Evolutionary conservation across 169 alveolate genomes (phyloP).

Genomic region (Plasmodium ovale): DNA sequence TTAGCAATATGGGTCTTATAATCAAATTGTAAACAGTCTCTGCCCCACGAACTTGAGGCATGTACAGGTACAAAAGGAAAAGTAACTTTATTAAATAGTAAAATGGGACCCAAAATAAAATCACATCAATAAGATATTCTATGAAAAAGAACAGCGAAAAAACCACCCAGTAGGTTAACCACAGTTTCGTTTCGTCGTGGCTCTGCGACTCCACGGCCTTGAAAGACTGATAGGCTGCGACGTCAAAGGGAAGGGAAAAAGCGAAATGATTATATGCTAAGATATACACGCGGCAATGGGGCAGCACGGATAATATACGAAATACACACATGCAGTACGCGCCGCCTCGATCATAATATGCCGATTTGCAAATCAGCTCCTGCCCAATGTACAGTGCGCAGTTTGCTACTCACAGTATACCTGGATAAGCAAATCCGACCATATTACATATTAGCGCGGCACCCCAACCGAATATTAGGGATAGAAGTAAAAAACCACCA

Average conservation of each 20-base stretch:
- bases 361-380: too few species aligned
- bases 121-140: conserved; percentile 89
- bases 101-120: conserved; percentile 92
- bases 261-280: background rate
- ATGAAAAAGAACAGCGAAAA: conserved; percentile 87
- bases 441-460: conserved; percentile 81
- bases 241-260: conserved; percentile 9
- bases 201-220: conserved; percentile 89
- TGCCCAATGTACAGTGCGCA: too few species aligned
- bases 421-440: conserved; percentile 81
- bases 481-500: conserved; percentile 29
- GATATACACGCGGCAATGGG: background rate
- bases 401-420: too few species aligned
- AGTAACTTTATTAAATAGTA: conserved; percentile 90
- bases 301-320: too few species aligned
- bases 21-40: conserved; percentile 78
- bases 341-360: too few species aligned
- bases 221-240: conserved; percentile 89
- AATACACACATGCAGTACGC: too few species aligned
- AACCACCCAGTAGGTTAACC: conserved; percentile 95
- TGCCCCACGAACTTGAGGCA: conserved; percentile 86
- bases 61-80: conserved; percentile 89
- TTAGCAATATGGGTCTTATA: conserved; percentile 79
- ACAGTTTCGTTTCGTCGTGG: conserved; percentile 90
- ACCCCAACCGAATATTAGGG: conserved; percentile 79